phyloP scores from a whole-genome alignment of 2,329 filamentous ascomycete genomes.

The Talaromyces sp. region DNA sequence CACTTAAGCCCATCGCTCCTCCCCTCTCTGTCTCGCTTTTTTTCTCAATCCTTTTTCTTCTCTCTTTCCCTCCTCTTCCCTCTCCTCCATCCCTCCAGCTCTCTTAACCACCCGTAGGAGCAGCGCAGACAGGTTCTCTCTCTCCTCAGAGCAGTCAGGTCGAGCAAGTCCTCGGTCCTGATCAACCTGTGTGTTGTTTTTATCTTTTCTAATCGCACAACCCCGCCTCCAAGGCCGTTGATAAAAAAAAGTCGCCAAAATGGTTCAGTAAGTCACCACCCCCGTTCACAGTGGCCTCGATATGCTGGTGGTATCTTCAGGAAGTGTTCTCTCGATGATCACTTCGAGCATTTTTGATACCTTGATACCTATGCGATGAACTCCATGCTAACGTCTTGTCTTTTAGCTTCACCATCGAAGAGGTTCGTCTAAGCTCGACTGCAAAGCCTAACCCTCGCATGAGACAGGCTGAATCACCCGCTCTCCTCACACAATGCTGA shows the following conservation, averaged over 20 bases:
- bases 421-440: conserved; percentile 47
- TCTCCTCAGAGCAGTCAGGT: conserved; percentile 29
- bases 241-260: conserved; percentile 69
- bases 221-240: conserved; percentile 39
- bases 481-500: conserved; percentile 18
- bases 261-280: conserved; percentile 87
- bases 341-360: neutral
- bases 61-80: conserved; percentile 16
- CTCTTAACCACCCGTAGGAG: conserved; percentile 28
- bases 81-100: conserved; percentile 24
- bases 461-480: neutral
- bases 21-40: conserved; percentile 10
- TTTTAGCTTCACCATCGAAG: conserved; percentile 93
- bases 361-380: neutral
- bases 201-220: conserved; percentile 24
- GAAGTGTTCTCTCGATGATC: conserved; percentile 15
- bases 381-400: conserved; percentile 25
- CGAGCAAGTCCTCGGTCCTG: conserved; percentile 43
- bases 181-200: conserved; percentile 34
- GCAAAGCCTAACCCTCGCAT: neutral
- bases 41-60: conserved; percentile 21
- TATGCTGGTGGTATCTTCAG: neutral
- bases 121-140: conserved; percentile 37
- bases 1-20: conserved; percentile 20
- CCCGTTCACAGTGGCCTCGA: neutral